phyloP scores from a whole-genome alignment of 495 filamentous ascomycete genomes.

The Penicillium verhagenii region DNA sequence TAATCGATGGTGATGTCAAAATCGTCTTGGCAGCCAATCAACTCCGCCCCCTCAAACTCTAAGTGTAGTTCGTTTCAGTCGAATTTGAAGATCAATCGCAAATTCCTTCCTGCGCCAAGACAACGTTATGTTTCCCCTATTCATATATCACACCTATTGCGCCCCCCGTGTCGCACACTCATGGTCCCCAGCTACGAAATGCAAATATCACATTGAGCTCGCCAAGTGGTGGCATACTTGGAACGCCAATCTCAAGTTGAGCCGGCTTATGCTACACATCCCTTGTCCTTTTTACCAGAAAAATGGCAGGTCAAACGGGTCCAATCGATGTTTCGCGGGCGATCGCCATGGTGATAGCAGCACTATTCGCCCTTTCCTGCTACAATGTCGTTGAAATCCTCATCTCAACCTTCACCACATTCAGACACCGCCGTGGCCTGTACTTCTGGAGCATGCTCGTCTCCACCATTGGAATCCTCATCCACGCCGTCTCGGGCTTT shows the following conservation, averaged over 20 bases:
- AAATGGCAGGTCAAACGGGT: conserved; percentile 22
- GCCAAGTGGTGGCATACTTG: neutral
- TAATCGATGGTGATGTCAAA: neutral
- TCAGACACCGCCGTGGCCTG: conserved; percentile 35
- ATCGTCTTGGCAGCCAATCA: neutral
- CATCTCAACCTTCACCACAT: conserved; percentile 40
- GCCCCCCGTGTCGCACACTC: neutral
- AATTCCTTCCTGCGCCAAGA: neutral
- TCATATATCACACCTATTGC: neutral
- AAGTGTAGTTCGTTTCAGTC: neutral
- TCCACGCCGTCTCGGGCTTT: conserved; percentile 28
- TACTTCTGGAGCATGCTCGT: conserved; percentile 47
- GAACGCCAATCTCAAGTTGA: no score
- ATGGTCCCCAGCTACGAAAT: neutral
- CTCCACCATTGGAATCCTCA: conserved; percentile 24
- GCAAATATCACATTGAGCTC: neutral
- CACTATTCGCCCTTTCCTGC: conserved; percentile 32
- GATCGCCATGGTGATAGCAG: conserved; percentile 29
- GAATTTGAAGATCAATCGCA: neutral
- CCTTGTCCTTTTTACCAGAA: no score
- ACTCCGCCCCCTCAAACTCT: neutral
- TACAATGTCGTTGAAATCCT: conserved; percentile 41
- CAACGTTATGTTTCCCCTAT: neutral
- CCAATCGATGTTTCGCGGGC: conserved; percentile 9
- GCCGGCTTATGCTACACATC: no score